Conservation (phyloP, 2,329 filamentous ascomycete genomes). For the Parastagonospora nodorum region DNA sequence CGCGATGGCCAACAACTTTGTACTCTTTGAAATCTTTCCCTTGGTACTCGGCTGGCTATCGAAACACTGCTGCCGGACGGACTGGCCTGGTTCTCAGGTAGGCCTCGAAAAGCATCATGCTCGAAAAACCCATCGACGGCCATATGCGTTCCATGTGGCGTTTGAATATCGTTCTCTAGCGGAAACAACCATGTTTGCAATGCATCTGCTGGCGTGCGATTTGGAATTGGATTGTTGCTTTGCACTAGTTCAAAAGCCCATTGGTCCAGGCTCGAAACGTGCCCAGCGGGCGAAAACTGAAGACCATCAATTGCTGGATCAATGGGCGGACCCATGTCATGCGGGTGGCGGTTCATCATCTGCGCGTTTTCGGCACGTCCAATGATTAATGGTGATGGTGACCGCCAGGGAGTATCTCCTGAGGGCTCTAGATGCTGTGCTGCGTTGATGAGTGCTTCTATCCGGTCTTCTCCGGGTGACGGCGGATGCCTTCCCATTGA, state of each 20-base stretch:
- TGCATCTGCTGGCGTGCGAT: slow-evolving; percentile 42
- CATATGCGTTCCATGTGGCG: slow-evolving; percentile 33
- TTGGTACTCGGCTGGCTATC: slow-evolving; percentile 45
- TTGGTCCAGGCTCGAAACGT: slow-evolving; percentile 43
- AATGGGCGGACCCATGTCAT: slow-evolving; percentile 45
- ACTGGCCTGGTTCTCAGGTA: slow-evolving; percentile 34
- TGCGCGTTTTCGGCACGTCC: slow-evolving; percentile 27
- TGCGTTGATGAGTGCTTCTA: slow-evolving; percentile 46
- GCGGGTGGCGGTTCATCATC: slow-evolving; percentile 29
- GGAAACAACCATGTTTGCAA: slow-evolving; percentile 46
- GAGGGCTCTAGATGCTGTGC: slow-evolving; percentile 43
- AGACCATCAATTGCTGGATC: slow-evolving; percentile 46
- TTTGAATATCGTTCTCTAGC: slow-evolving; percentile 36
- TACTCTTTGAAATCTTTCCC: slow-evolving; percentile 46
- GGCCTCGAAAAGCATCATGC: slow-evolving; percentile 28
- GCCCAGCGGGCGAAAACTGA: slow-evolving; percentile 41
- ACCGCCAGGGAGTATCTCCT: slow-evolving; percentile 40
- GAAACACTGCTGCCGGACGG: slow-evolving; percentile 44
- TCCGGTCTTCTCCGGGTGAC: slow-evolving; percentile 39
- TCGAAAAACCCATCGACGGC: slow-evolving; percentile 40
- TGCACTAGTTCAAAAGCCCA: slow-evolving; percentile 47
- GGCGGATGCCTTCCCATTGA: slow-evolving; percentile 20
- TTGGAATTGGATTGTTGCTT: slow-evolving; percentile 43
- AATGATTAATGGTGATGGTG: slow-evolving; percentile 40
- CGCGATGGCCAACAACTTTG: slow-evolving; percentile 47